Evolutionary conservation across 2,329 filamentous ascomycete species (phyloP).

Genomic region (Calcarisporium arbuscula): DNA sequence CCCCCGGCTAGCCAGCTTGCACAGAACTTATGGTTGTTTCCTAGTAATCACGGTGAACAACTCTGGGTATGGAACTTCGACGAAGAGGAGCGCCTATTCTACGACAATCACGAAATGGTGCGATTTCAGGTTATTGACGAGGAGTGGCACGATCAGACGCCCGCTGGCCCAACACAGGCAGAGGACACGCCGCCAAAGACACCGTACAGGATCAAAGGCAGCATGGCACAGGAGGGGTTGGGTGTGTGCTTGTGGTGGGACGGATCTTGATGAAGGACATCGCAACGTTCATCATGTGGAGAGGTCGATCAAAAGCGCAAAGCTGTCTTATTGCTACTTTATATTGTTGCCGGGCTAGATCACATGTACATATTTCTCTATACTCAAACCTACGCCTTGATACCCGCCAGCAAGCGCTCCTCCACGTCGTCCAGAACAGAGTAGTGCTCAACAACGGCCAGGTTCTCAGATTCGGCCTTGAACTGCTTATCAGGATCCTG

Average conservation of each 20-base stretch:
- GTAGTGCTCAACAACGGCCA: constrained; percentile 90
- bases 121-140: constrained; percentile 81
- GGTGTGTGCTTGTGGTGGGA: constrained; percentile 63
- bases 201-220: constrained; percentile 63
- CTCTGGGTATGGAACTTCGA: constrained; percentile 82
- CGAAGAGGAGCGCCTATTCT: constrained; percentile 67
- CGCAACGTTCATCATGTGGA: no score
- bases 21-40: no score
- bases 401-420: constrained; percentile 64
- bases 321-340: no score
- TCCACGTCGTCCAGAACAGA: constrained; percentile 87
- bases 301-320: no score
- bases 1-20: constrained; percentile 20
- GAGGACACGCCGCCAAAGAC: constrained; percentile 57
- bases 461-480: constrained; percentile 83
- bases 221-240: constrained; percentile 57
- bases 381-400: constrained; percentile 30
- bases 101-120: constrained; percentile 85
- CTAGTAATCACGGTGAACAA: constrained; percentile 66
- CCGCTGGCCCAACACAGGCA: constrained; percentile 58
- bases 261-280: constrained; percentile 13
- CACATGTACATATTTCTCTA: constrained; percentile 19
- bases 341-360: constrained; percentile 4
- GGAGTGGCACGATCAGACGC: constrained; percentile 84
- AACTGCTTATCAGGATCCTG: constrained; percentile 96